Base-by-base conservation (phyloP, 2,329 filamentous ascomycete species). In the Colletotrichum costaricense region DNA sequence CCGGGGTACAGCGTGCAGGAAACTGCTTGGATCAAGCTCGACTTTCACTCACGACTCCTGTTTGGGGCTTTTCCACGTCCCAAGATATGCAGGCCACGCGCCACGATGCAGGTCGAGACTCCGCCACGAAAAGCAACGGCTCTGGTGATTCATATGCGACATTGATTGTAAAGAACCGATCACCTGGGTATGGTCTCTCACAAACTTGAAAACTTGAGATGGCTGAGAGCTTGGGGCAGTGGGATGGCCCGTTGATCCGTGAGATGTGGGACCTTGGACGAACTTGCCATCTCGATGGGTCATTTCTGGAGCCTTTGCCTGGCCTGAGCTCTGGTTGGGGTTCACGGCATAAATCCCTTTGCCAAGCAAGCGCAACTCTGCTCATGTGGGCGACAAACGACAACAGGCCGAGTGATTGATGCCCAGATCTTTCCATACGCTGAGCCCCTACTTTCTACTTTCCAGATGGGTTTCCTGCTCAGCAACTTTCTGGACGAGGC, bases 161-260 rank as follows among this genome's bases (percentile, higher is more conserved):
- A 24, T 12, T 26, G 5, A 2, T 16, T 19, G 22, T 7, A 35
- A 22, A 42, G 19, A 57, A 26, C 46, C 19, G n/a, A 19, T 24
- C 16, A 35, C 24, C 19, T 60, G 33, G 55, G 7, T 11, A 30
- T 52, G 26, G 30, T 33, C 30, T 63, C n/a, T 19, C 33, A 22
- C n/a, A 46, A 26, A 35, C 5, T 28, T 26, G 12, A 24, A 11
- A 4, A 71, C 55, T 71, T 73, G 67, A 52, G 71, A 73, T 57
- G 71, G 67, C 9, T 38, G 28, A 55, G 19, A 71, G 62, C 71
- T 71, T 54, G 67, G 56, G 64, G 67, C 71, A 71, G 56, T n/a
- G 28, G 67, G 55, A 49, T 19, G 26, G 49, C 33, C 67, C 55
- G 35, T 24, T 30, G 52, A 54, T 49, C 24, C 26, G 58, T 63